A percentile compares a stretch with the other conserved stretches of the same genome.
Conservation (phyloP, 805 yeast genomes). For the Kodamaea jinghongensis region DNA sequence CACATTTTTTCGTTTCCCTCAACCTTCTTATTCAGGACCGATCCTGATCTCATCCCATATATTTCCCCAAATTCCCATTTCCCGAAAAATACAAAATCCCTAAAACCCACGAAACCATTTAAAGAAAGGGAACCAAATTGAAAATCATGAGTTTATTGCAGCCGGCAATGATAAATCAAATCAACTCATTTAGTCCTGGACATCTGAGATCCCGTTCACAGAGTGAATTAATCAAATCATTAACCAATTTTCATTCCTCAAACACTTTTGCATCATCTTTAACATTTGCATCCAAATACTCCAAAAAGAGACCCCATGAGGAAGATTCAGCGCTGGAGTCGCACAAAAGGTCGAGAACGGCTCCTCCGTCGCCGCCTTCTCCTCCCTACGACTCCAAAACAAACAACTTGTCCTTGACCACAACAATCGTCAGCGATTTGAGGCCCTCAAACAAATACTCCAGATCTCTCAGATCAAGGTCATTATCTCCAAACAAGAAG, state of each 20-base stretch:
- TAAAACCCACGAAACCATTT: not conserved
- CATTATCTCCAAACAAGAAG: conserved; percentile 14
- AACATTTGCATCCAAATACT: conserved; percentile 9
- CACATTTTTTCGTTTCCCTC: not conserved
- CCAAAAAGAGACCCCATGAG: conserved; percentile 16
- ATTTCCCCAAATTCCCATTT: conserved; percentile 2
- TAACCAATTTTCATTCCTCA: conserved; percentile 8
- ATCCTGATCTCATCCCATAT: conserved; percentile 9
- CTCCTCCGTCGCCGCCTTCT: conserved; percentile 45
- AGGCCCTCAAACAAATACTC: conserved; percentile 10
- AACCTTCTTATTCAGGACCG: conserved; percentile 4
- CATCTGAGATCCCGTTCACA: conserved; percentile 35
- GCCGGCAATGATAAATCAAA: conserved; percentile 19
- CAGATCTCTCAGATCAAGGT: conserved; percentile 12
- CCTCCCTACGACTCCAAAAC: conserved; percentile 12
- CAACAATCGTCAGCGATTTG: conserved; percentile 2
- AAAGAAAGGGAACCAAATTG: not conserved
- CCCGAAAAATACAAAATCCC: conserved; percentile 9
- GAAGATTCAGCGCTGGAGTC: not conserved
- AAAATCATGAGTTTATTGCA: conserved; percentile 8
- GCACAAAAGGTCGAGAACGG: conserved; percentile 42
- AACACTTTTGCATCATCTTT: conserved; percentile 4
- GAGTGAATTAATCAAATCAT: conserved; percentile 24
- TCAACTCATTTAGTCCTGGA: conserved; percentile 26
- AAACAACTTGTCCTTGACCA: conserved; percentile 1